phyloP scores from a whole-genome alignment of 202 grass and related monocot genomes.

The Eragrostis tef region DNA sequence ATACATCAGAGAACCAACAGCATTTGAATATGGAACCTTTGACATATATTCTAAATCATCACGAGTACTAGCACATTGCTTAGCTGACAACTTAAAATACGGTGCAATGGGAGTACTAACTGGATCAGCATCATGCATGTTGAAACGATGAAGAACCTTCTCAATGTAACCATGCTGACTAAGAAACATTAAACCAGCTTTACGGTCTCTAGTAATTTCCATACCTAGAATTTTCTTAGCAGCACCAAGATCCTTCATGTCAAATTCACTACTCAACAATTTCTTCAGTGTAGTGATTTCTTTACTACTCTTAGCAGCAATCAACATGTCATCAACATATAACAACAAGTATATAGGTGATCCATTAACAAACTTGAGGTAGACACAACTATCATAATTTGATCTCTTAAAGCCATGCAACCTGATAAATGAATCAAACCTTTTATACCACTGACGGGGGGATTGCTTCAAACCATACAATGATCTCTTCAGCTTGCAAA shows the following conservation, averaged over 20 bases:
- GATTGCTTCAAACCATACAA: background rate
- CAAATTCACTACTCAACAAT: no score
- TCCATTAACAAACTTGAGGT: background rate
- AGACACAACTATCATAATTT: background rate
- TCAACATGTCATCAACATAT: conserved; percentile 14
- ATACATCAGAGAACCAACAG: background rate
- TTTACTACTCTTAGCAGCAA: background rate
- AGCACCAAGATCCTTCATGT: no score
- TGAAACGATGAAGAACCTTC: background rate
- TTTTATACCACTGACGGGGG: background rate
- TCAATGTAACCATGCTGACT: no score
- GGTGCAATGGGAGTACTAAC: background rate
- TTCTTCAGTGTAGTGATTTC: background rate
- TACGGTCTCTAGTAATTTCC: no score
- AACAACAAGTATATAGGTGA: background rate
- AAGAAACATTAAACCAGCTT: no score
- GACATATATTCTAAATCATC: background rate
- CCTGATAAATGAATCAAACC: conserved; percentile 21
- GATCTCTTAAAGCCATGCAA: no score
- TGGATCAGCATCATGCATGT: background rate
- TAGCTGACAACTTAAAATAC: background rate
- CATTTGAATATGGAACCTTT: background rate
- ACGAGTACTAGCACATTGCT: background rate
- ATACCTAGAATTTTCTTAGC: no score
- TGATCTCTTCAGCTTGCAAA: background rate